These are phyloP conservation scores for Trichoderma atroviride DNA, from an alignment of 2,329 filamentous ascomycete genomes.

Conservation along the genomic window DNA sequence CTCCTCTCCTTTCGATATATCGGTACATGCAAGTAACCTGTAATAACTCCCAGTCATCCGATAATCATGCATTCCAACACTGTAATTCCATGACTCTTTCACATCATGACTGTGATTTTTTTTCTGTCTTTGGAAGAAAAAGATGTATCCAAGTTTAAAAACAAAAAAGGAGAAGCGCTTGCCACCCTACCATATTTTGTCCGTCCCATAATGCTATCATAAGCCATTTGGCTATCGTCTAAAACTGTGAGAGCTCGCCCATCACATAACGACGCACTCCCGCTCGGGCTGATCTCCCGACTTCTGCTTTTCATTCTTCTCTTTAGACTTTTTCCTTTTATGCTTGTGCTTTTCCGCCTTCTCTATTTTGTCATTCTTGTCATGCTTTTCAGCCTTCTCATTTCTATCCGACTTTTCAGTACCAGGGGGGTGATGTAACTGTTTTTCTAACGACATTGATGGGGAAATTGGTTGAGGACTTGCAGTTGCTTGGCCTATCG, in stretches of 20 bases:
- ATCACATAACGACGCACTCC: constrained; percentile 53
- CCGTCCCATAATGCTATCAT: background rate
- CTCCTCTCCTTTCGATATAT: background rate
- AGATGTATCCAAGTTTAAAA: constrained; percentile 6
- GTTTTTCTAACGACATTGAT: constrained; percentile 29
- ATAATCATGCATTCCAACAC: background rate
- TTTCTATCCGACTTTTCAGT: constrained; percentile 10
- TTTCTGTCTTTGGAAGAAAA: background rate
- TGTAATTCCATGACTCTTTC: background rate
- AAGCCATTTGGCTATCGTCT: background rate
- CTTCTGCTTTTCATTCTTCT: constrained; percentile 44
- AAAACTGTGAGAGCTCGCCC: background rate
- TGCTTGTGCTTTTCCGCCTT: constrained; percentile 39
- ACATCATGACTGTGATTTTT: background rate
- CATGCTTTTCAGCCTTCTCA: constrained; percentile 29
- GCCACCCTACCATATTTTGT: background rate
- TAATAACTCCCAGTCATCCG: background rate
- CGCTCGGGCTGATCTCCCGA: constrained; percentile 46
- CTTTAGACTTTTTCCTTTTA: constrained; percentile 44
- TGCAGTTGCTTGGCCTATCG: constrained; percentile 31
- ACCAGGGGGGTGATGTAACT: constrained; percentile 1
- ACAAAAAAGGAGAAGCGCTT: background rate
- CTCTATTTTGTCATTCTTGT: constrained; percentile 28
- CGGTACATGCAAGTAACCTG: background rate
- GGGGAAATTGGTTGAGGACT: constrained; percentile 34